These are phyloP conservation scores for Fomitopsis pulvina DNA, from an alignment of 768 basidiomycete genomes.

Conservation along the genomic window DNA sequence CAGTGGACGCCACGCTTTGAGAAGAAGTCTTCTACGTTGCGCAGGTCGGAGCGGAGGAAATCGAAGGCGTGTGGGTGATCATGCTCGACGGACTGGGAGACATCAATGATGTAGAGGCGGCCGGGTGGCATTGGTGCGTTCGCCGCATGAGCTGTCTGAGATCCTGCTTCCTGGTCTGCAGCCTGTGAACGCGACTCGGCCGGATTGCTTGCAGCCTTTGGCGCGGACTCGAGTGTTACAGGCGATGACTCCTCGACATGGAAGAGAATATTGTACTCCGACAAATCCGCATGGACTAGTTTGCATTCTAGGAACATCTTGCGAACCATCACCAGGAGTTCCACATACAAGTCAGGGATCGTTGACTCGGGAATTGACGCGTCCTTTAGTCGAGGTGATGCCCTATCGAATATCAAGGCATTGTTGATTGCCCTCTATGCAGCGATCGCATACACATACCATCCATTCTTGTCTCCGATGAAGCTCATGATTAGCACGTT, in stretches of 20 bases:
- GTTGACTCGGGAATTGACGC: slow-evolving; percentile 51
- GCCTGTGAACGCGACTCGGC: too few species aligned
- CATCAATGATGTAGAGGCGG: slow-evolving; percentile 92
- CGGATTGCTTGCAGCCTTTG: neutral
- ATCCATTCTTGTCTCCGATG: slow-evolving; percentile 74
- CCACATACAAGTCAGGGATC: slow-evolving; percentile 60
- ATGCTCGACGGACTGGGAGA: slow-evolving; percentile 97
- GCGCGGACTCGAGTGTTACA: neutral
- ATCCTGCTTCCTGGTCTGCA: too few species aligned
- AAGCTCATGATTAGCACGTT: slow-evolving; percentile 97
- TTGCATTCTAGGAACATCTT: slow-evolving; percentile 86
- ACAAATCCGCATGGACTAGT: slow-evolving; percentile 95
- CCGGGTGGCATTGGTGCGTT: slow-evolving; percentile 17
- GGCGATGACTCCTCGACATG: slow-evolving; percentile 36
- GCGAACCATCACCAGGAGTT: slow-evolving; percentile 74
- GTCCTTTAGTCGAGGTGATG: slow-evolving; percentile 91
- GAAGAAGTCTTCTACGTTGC: slow-evolving; percentile 93
- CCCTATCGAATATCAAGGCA: too few species aligned
- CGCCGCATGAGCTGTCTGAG: neutral
- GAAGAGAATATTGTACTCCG: slow-evolving; percentile 96
- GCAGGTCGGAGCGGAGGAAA: slow-evolving; percentile 88
- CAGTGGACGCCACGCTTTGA: slow-evolving; percentile 63
- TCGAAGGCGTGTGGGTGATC: slow-evolving; percentile 97
- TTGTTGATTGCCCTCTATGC: slow-evolving; percentile 4
- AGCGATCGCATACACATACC: slow-evolving; percentile 44